Evolutionary conservation across 108 stramenopile genomes (phyloP).

Genomic region (Cyclotella cryptica): DNA sequence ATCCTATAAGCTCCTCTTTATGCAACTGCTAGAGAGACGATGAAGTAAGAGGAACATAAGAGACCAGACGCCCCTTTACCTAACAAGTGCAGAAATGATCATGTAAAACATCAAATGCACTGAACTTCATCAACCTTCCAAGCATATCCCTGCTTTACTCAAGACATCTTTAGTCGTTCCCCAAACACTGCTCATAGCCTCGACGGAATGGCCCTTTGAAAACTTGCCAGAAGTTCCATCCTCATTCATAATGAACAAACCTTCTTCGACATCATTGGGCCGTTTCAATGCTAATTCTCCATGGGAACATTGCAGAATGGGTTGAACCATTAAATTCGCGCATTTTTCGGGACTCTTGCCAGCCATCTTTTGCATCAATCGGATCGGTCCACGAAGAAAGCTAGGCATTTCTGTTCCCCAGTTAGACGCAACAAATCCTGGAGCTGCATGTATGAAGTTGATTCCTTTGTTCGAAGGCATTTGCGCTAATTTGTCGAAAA

Average conservation of each 20-base stretch:
- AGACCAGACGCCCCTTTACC: too few species aligned
- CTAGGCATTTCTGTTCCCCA: conserved; percentile 68
- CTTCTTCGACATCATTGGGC: conserved; percentile 14
- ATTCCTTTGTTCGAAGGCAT: conserved; percentile 20
- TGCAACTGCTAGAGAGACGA: too few species aligned
- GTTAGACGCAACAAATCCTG: conserved; percentile 64
- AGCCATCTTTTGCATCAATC: conserved; percentile 45
- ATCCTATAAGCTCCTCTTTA: too few species aligned
- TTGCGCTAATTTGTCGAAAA: conserved; percentile 58
- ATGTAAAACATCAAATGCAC: too few species aligned
- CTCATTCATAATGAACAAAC: conserved; percentile 47
- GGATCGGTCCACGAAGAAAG: conserved; percentile 38
- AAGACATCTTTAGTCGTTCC: conserved; percentile 35
- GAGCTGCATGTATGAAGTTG: conserved; percentile 59
- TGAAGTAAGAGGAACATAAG: too few species aligned
- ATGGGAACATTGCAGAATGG: conserved; percentile 23
- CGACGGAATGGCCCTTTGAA: conserved; percentile 35
- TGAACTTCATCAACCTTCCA: conserved; percentile 16
- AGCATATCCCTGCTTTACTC: conserved; percentile 33
- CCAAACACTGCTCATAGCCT: conserved; percentile 45
- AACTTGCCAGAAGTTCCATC: conserved; percentile 41
- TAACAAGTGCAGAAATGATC: too few species aligned
- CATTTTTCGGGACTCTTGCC: conserved; percentile 52
- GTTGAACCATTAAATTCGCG: conserved; percentile 51
- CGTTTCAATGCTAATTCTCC: conserved; percentile 19